These are phyloP conservation scores for Fusarium multiceps DNA, from an alignment of 2,329 filamentous ascomycete genomes.

Conservation along the genomic window DNA sequence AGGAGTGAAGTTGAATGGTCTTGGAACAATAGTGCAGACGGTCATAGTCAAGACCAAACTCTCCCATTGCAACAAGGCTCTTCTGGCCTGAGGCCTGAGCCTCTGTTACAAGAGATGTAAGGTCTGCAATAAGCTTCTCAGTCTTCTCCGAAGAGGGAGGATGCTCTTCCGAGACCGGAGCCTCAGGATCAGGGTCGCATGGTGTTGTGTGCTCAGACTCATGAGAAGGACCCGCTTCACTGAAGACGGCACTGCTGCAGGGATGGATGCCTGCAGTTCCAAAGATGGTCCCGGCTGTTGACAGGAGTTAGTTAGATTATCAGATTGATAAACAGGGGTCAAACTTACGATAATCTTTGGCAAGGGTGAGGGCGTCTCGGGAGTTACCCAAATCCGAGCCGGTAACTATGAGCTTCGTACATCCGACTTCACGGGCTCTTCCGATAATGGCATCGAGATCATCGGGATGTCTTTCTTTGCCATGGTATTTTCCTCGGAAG, in stretches of 20 bases:
- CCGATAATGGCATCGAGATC: constrained; percentile 82
- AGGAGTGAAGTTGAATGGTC: constrained; percentile 84
- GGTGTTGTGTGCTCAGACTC: constrained; percentile 62
- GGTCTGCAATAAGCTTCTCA: constrained; percentile 63
- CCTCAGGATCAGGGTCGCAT: constrained; percentile 64
- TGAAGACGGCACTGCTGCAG: constrained; percentile 85
- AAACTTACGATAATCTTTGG: constrained; percentile 76
- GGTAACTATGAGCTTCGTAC: constrained; percentile 90
- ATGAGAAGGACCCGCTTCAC: constrained; percentile 59
- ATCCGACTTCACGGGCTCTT: constrained; percentile 81
- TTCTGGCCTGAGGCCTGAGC: constrained; percentile 60
- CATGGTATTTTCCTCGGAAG: constrained; percentile 86
- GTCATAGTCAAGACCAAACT: constrained; percentile 97
- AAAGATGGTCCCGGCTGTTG: constrained; percentile 80
- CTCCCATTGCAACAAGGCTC: constrained; percentile 82
- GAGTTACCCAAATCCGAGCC: constrained; percentile 88
- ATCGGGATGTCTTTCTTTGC: constrained; percentile 77
- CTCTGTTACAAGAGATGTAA: constrained; percentile 72
- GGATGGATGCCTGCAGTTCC: constrained; percentile 95
- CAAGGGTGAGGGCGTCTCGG: constrained; percentile 77
- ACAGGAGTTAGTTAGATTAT: constrained; percentile 7
- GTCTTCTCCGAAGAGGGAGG: constrained; percentile 59
- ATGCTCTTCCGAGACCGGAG: constrained; percentile 62
- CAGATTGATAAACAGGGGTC: constrained; percentile 10
- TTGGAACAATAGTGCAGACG: constrained; percentile 84